Evolutionary conservation across 495 filamentous ascomycete species (phyloP).

Genomic region (Podospora pseudoanserina): DNA sequence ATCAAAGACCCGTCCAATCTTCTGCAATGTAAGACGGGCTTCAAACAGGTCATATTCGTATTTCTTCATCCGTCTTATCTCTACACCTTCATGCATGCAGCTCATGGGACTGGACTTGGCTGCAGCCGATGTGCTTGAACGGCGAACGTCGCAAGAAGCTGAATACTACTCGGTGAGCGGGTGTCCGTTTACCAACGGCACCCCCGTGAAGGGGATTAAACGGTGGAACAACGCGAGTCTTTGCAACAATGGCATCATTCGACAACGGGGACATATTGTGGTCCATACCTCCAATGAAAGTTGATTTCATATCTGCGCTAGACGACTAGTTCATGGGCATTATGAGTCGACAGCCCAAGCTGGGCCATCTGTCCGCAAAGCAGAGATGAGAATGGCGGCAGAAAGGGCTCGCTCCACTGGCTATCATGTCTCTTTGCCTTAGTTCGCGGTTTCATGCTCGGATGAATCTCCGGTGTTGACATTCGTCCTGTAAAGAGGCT

Average conservation of each 20-base stretch:
- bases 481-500: background rate
- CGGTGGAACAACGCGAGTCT: too few relatives aligned
- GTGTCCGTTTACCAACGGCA: background rate
- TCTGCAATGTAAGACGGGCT: background rate
- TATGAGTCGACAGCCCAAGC: too few relatives aligned
- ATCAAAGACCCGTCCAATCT: background rate
- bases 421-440: too few relatives aligned
- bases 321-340: too few relatives aligned
- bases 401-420: too few relatives aligned
- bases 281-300: too few relatives aligned
- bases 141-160: background rate
- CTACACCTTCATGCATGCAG: background rate
- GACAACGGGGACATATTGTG: too few relatives aligned
- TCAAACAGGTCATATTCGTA: background rate
- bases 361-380: too few relatives aligned
- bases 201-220: background rate
- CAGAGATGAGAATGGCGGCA: too few relatives aligned
- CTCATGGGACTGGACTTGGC: background rate
- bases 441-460: background rate
- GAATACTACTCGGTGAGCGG: background rate
- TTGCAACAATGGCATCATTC: too few relatives aligned
- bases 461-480: background rate
- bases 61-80: background rate
- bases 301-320: too few relatives aligned
- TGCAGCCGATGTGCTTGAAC: background rate